Conservation (phyloP, 257 asterid species). For the Capsicum pubescens region DNA sequence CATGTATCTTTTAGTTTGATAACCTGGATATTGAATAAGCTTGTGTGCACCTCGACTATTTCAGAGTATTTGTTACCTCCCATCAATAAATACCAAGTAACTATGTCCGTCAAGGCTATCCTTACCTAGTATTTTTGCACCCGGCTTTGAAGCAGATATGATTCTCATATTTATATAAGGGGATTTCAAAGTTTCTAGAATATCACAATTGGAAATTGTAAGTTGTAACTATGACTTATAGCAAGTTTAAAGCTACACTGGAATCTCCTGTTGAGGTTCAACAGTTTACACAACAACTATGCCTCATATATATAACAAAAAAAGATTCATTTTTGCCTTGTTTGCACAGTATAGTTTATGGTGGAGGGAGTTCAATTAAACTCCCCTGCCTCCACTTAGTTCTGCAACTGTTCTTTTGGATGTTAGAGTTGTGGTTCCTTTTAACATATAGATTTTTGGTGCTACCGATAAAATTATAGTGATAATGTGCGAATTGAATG, state of each 20-base stretch:
- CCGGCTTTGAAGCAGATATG: no score
- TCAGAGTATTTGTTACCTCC: not conserved
- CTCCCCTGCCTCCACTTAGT: not conserved
- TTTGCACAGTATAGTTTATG: not conserved
- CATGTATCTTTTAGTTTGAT: not conserved
- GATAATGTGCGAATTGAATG: conserved; percentile 31
- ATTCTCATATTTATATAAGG: not conserved
- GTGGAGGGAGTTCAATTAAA: not conserved
- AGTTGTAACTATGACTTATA: not conserved
- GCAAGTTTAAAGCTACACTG: not conserved
- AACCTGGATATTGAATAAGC: not conserved
- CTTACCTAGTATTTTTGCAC: not conserved
- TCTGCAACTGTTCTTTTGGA: not conserved
- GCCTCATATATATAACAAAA: not conserved
- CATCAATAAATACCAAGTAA: not conserved
- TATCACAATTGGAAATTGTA: conserved; percentile 10
- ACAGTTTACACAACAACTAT: not conserved
- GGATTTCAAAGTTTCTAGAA: not conserved
- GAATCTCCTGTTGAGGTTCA: not conserved
- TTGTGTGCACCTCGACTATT: not conserved
- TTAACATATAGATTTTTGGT: conserved; percentile 23
- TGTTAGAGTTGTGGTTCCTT: not conserved
- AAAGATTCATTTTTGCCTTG: not conserved
- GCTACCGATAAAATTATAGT: not conserved
- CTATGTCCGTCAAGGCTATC: not conserved